Percentiles rank a stretch among this genome's conserved stretches.
Conservation (phyloP, 257 asterid genomes). For the Datura wrightii region DNA sequence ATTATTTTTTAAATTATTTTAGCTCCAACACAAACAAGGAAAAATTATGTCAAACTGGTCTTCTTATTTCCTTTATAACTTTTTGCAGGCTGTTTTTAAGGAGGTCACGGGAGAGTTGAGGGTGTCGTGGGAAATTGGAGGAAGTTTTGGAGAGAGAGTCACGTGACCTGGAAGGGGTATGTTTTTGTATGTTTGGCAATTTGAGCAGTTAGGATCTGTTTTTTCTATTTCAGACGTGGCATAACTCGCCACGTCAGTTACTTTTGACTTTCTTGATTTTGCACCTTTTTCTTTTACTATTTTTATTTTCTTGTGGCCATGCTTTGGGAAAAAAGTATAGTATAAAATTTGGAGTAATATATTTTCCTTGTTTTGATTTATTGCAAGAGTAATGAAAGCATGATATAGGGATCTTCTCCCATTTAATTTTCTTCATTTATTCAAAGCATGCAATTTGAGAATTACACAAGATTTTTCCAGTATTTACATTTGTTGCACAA, state of each 20-base stretch:
- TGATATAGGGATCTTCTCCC: conserved; percentile 17
- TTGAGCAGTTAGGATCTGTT: not conserved
- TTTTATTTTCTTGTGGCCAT: not conserved
- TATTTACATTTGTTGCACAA: not conserved
- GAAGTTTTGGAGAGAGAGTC: not conserved
- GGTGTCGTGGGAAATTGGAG: not conserved
- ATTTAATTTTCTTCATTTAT: conserved; percentile 21
- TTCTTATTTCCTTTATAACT: not conserved
- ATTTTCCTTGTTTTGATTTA: not conserved
- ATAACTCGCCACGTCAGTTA: conserved; percentile 21
- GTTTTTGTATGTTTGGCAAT: not conserved
- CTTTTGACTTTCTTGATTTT: conserved; percentile 29
- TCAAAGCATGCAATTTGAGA: conserved; percentile 4
- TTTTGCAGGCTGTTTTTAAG: not conserved
- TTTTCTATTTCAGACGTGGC: conserved; percentile 30
- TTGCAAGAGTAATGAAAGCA: conserved; percentile 22
- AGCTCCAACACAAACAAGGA: not conserved
- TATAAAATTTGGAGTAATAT: not conserved
- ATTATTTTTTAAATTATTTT: not conserved
- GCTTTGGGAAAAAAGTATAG: not conserved
- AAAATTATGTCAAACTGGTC: not conserved
- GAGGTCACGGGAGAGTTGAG: conserved; percentile 6
- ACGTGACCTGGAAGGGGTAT: not conserved
- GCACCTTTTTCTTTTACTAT: not conserved
- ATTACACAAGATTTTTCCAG: not conserved